Evolutionary conservation across 164 flowering plant genomes (phyloP), one percentile per base, ranked within the genome.

Genomic region (Chimonanthus salicifolius): DNA sequence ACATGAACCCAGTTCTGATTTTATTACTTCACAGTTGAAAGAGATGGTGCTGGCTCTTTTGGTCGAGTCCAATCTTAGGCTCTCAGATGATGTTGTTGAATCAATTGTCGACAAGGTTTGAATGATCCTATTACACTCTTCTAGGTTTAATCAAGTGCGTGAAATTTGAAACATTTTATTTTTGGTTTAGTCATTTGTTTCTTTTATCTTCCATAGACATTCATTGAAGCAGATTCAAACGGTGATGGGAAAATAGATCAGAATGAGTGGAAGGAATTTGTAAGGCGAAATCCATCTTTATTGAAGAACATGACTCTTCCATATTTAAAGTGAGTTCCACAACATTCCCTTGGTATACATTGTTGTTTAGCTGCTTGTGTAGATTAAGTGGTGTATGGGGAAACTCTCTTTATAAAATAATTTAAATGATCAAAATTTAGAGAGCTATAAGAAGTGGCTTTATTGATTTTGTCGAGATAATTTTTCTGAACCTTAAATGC

Each of bases 1-100:
- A 58, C 43, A 60, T 16, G 33, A 33, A 33, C 33, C 33, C 33
- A 33, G 33, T 33, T 33, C 33, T 33, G 33, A 33, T 33, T 33
- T 33, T 11, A 62, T 64, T 21, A 9, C 21, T 46, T 54, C 11
- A n/a, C 78, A 83, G 85, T 51, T 83, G 64, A 92, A 87, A 82
- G 91, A 88, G 84, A 92, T 94, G 99, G 93, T 92, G 18, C 16
- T 87, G 78, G 95, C 97, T 5, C 87, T 91, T 74, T 70, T 92
- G 62, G 83, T 84, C 62, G 97, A 92, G 83, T 91, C 94, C 4
- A 91, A 89, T 73, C 78, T 94, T 72, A 33, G 78, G 6, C 88
- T 92, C 16, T 83, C 92, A 64, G 92, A 88, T 33, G 97, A 92
- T 75, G 76, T 80, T 47, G 74, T 92, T 15, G 91, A 92, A 84